Evolutionary conservation across 106 monocot genomes (phyloP).

Genomic region (Platanthera guangdongensis): DNA sequence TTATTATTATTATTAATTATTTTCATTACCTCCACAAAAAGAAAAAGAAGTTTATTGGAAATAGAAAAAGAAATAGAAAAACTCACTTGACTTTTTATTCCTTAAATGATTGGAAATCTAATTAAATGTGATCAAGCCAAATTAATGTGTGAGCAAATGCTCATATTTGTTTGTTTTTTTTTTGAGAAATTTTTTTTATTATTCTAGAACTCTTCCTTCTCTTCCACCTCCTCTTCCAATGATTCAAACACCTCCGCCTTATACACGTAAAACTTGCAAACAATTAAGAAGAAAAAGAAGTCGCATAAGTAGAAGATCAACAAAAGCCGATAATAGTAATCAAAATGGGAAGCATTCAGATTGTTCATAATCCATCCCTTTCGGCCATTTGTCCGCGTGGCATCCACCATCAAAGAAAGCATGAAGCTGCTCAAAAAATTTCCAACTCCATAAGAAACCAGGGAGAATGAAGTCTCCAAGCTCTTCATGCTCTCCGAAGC

Average conservation of each 20-base stretch:
- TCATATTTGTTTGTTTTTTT: no score
- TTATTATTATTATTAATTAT: not conserved
- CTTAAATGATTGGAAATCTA: no score
- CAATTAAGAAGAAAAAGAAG: not conserved
- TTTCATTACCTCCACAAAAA: not conserved
- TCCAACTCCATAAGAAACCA: slow-evolving; percentile 4
- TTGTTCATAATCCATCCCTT: slow-evolving; percentile 4
- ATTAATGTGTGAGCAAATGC: no score
- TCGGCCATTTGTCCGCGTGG: not conserved
- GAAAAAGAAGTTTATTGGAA: no score
- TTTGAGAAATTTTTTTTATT: no score
- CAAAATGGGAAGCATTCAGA: slow-evolving; percentile 1
- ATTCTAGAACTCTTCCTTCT: not conserved
- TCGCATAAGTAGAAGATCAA: not conserved
- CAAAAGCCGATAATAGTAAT: not conserved
- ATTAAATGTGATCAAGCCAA: no score
- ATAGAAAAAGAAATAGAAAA: no score
- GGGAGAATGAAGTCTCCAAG: not conserved
- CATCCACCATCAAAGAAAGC: not conserved
- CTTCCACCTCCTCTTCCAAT: not conserved
- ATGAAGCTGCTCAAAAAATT: slow-evolving; percentile 5
- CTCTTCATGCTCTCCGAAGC: no score
- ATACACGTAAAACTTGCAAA: not conserved
- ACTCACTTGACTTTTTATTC: no score
- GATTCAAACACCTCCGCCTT: not conserved